Conservation (phyloP, 208 protist species). For the Trypanosoma caninum region DNA sequence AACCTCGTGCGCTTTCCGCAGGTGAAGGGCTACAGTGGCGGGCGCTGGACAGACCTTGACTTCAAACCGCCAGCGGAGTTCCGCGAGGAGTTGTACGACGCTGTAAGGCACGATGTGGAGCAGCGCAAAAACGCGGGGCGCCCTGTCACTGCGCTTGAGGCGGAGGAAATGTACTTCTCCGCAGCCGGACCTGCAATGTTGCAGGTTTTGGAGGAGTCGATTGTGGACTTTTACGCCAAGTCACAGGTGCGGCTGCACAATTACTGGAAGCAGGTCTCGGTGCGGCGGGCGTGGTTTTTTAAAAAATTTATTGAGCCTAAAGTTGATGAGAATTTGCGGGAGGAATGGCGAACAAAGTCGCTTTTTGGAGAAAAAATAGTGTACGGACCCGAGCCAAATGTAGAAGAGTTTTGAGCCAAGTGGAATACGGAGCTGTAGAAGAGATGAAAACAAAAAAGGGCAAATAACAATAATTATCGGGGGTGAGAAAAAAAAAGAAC, state of each 20-base stretch:
- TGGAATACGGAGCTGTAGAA: not conserved
- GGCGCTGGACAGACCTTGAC: slow-evolving; percentile 80
- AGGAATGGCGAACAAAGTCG: slow-evolving; percentile 61
- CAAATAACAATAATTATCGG: not conserved
- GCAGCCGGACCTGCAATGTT: slow-evolving; percentile 70
- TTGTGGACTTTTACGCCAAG: slow-evolving; percentile 65
- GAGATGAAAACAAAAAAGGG: slow-evolving; percentile 2
- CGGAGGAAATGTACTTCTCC: slow-evolving; percentile 89
- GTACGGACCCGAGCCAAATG: slow-evolving; percentile 46
- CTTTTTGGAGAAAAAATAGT: slow-evolving; percentile 71
- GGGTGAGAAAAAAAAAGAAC: no score
- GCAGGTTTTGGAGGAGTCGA: slow-evolving; percentile 68
- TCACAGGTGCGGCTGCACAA: slow-evolving; percentile 81
- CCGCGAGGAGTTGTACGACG: slow-evolving; percentile 65
- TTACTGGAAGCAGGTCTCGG: slow-evolving; percentile 83
- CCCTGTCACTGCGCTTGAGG: slow-evolving; percentile 74
- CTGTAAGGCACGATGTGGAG: slow-evolving; percentile 59
- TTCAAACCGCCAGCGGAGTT: slow-evolving; percentile 77
- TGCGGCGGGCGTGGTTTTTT: slow-evolving; percentile 81
- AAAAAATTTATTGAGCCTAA: slow-evolving; percentile 72
- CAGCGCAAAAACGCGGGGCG: slow-evolving; percentile 38
- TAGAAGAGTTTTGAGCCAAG: slow-evolving; percentile 20
- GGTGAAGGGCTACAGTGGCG: slow-evolving; percentile 77
- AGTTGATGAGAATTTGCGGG: slow-evolving; percentile 50
- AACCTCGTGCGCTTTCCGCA: slow-evolving; percentile 81